phyloP scores from a whole-genome alignment of 2,329 filamentous ascomycete genomes.

The Graphilbum fragrans region DNA sequence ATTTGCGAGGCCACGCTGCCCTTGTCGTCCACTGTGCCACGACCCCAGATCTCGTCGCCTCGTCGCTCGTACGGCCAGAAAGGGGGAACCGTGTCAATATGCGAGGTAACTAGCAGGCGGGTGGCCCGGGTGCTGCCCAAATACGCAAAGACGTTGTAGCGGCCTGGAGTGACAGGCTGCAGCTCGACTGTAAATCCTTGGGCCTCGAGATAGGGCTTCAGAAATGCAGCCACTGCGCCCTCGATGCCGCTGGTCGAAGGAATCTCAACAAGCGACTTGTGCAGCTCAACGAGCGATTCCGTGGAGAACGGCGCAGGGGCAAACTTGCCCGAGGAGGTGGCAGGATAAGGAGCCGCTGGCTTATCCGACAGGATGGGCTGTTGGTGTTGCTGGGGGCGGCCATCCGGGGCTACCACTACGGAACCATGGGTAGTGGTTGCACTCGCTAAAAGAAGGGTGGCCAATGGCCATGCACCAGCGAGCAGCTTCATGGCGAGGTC shows the following conservation, averaged over 20 bases:
- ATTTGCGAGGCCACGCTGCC: constrained; percentile 1
- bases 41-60: not conserved
- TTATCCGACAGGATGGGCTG: too few relatives aligned
- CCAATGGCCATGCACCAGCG: too few relatives aligned
- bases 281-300: not conserved
- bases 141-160: not conserved
- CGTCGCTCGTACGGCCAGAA: not conserved
- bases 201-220: not conserved
- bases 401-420: too few relatives aligned
- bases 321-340: not conserved
- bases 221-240: not conserved
- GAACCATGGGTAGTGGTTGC: too few relatives aligned
- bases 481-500: too few relatives aligned
- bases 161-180: not conserved
- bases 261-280: not conserved
- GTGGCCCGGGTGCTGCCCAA: not conserved
- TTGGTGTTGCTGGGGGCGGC: too few relatives aligned
- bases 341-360: too few relatives aligned
- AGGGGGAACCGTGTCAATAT: constrained; percentile 3
- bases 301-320: not conserved
- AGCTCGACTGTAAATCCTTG: constrained; percentile 1
- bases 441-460: too few relatives aligned
- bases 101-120: not conserved
- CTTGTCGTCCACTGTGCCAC: constrained; percentile 3
- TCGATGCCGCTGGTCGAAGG: not conserved